phyloP scores from a whole-genome alignment of 2,329 filamentous ascomycete species.

The Claviceps monticola region DNA sequence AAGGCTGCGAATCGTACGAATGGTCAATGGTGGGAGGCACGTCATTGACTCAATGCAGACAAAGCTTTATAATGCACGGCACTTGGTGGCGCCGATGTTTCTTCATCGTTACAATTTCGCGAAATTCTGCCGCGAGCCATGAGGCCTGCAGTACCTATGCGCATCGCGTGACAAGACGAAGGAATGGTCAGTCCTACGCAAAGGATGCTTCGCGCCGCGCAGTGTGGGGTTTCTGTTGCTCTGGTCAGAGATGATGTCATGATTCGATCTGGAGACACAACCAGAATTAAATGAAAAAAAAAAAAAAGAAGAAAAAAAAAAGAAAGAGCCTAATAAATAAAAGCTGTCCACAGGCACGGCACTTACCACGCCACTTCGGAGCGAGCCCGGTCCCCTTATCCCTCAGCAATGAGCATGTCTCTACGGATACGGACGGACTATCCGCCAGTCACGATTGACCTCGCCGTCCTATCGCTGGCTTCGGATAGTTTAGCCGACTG shows the following conservation, averaged over 20 bases:
- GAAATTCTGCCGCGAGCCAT: not conserved
- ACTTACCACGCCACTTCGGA: not conserved
- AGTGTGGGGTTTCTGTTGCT: not conserved
- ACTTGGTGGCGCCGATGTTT: not conserved
- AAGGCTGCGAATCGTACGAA: not conserved
- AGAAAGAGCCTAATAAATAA: not conserved
- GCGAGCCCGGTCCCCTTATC: not conserved
- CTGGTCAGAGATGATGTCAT: not conserved
- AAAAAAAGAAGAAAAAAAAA: not conserved
- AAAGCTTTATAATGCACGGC: not conserved
- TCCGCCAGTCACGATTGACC: not conserved
- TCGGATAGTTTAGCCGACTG: conserved; percentile 6
- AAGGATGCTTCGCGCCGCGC: not conserved
- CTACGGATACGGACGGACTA: too few species aligned
- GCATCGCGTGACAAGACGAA: not conserved
- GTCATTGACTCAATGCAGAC: not conserved
- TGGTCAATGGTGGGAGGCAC: not conserved
- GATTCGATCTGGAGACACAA: not conserved
- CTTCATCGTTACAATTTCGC: not conserved
- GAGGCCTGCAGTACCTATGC: not conserved
- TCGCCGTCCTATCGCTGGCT: conserved; percentile 1
- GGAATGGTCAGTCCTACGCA: not conserved
- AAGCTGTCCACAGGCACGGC: not conserved
- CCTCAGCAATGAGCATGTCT: not conserved
- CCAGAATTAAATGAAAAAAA: not conserved